Base-by-base conservation (phyloP, 108 stramenopile genomes). In the Phaeodactylum tricornutum region DNA sequence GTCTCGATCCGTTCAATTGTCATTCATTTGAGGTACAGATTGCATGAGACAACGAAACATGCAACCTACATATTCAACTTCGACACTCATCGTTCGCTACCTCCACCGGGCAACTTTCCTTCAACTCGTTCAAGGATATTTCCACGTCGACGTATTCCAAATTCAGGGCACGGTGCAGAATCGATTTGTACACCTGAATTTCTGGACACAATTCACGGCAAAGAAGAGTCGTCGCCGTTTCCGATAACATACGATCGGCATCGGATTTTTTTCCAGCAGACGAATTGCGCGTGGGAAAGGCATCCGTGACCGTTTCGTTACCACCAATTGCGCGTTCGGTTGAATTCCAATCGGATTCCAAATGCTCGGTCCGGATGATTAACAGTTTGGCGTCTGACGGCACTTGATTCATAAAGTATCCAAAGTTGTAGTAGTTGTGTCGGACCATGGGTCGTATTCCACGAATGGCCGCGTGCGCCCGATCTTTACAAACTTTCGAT, bases 161-260 rank as follows among this genome's bases (percentile, higher is more conserved):
- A 23, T 58, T 58, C n/a, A 35, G 29, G 16, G 57, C 57, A 25
- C 8, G 17, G 8, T 9, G 7, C 29, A 58, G 28, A 27, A 58
- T 20, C n/a, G 28, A 17, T 22, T 58, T 58, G 57, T 58, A 58
- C 11, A 29, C 4, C 9, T 48, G 57, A 3, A 58, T 47, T 25
- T 58, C 57, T 24, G 33, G 19, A 37, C 57, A 58, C 31, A 58
- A 32, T 1, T 35, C 57, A 2, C 47, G 57, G 20, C 57, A 58
- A 20, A 58, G 15, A 20, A 35, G 8, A 5, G 14, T 11, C 33
- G 15, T 19, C 2, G 39, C 57, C 35, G 14, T 9, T 17, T 2
- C 16, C 17, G 50, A 22, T 5, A 38, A 23, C 4, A 17, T n/a
- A 1, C 8, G n/a, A 45, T 45, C 24, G 15, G 29, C 23, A 23